Evolutionary conservation across 2,329 filamentous ascomycete genomes (phyloP), one percentile per base, ranked within the genome.

Genomic region (Tolypocladium nubicola): DNA sequence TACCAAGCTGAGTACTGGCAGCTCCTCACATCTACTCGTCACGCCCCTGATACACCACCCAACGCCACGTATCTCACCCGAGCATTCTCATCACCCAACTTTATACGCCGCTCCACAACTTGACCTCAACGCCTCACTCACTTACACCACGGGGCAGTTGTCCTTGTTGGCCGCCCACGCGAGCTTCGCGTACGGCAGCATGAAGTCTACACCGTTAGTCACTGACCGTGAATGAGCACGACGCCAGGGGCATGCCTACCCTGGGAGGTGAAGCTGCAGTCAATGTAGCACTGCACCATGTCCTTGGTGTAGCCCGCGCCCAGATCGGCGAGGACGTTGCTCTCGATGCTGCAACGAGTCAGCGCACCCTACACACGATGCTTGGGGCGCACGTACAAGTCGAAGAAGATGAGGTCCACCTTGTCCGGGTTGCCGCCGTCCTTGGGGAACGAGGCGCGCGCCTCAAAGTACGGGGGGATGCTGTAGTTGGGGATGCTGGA

Each of bases 331-430:
- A 76, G 62, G 19, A 77, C 62, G 45, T 70, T 66, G 16, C 62
- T 66, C 60, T 75, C 66, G 61, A 76, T 75, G 59, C 72, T 75
- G 52, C 41, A 57, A 23, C 56, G 11, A 3, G 56, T 54, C 43
- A 54, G 52, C 50, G 47, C 39, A 30, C 38, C 23, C 19, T 19
- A 23, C 8, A 37, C 19, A 23, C 14, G 1, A 50, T 11, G 14
- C 16, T 4, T 13, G 9, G 26, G n/a, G 40, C 14, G 13, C 3
- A 69, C 72, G 66, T 60, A 75, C 73, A 79, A 82, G 60, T 82
- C 79, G 16, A 79, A 65, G 62, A 82, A 82, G 30, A 83, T 70
- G 0, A 83, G 64, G 60, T 83, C 80, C 2, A 82, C 79, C 2
- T 65, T 72, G 13, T 74, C 71, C 0, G 78, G 75, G 21, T 67